Evolutionary conservation across 192 early-diverging fungal genomes (phyloP).

Genomic region (Pilobolus umbonatus): DNA sequence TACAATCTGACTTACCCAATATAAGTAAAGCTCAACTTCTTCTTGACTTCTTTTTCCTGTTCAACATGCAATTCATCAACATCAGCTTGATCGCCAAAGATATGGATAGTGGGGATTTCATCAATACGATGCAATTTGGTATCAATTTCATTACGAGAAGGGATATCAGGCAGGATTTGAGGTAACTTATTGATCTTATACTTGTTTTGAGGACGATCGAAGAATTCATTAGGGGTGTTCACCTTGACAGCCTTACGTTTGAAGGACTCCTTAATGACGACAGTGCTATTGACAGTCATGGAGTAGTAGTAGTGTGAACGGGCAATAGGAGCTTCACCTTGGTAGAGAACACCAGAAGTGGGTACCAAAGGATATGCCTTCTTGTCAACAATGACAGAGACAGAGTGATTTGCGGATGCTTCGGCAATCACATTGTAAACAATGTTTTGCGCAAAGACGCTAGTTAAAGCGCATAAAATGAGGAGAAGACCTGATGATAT

Average conservation of each 20-base stretch:
- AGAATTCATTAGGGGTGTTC: constrained; percentile 16
- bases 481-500: too few relatives aligned
- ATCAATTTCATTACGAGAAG: background rate
- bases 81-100: background rate
- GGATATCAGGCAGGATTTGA: background rate
- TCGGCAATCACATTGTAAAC: constrained; percentile 11
- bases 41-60: background rate
- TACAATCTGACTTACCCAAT: constrained; percentile 5
- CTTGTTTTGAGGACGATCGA: constrained; percentile 5
- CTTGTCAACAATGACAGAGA: constrained; percentile 3
- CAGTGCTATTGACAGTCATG: background rate
- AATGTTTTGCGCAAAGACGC: background rate
- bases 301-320: constrained; percentile 3
- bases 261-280: constrained; percentile 10
- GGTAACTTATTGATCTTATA: constrained; percentile 3
- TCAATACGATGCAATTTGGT: background rate
- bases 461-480: too few relatives aligned
- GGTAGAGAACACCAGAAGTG: constrained; percentile 4
- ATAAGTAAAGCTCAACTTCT: background rate
- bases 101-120: constrained; percentile 8
- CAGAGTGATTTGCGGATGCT: background rate
- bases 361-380: background rate
- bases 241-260: background rate
- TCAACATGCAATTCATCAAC: background rate
- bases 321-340: constrained; percentile 8